These are phyloP conservation scores for Schrenkiella parvula DNA, from an alignment of 345 rosid genomes.

Conservation along the genomic window DNA sequence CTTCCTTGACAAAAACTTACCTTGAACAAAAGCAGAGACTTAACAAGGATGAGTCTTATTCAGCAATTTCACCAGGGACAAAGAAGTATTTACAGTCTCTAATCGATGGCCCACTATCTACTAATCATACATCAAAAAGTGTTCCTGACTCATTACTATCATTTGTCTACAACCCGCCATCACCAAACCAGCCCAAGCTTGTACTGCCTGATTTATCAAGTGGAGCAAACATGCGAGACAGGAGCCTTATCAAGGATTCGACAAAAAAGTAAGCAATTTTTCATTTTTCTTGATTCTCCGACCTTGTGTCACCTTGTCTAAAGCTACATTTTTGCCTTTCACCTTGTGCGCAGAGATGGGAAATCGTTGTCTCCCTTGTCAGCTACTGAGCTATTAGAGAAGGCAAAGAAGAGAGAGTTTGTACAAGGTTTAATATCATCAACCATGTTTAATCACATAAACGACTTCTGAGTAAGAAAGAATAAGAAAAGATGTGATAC, in stretches of 20 bases:
- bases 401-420: slow-evolving; percentile 53
- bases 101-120: slow-evolving; percentile 31
- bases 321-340: background rate
- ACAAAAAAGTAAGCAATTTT: slow-evolving; percentile 40
- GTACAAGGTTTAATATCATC: slow-evolving; percentile 59
- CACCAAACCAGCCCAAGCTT: slow-evolving; percentile 36
- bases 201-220: slow-evolving; percentile 29
- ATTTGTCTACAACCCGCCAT: slow-evolving; percentile 42
- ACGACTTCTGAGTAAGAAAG: slow-evolving; percentile 37
- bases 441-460: slow-evolving; percentile 36
- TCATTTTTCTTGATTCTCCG: background rate
- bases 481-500: background rate
- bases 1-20: slow-evolving; percentile 68
- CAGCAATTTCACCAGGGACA: slow-evolving; percentile 37
- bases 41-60: slow-evolving; percentile 43
- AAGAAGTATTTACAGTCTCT: slow-evolving; percentile 47
- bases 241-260: slow-evolving; percentile 26
- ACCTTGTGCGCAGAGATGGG: background rate
- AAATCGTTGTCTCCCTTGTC: slow-evolving; percentile 35
- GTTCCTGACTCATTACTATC: slow-evolving; percentile 55
- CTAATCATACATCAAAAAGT: slow-evolving; percentile 40
- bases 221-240: slow-evolving; percentile 31
- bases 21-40: slow-evolving; percentile 52
- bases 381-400: slow-evolving; percentile 47
- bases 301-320: background rate